Evolutionary conservation across 306 rosid genomes (phyloP).

Genomic region (Phaseolus lunatus): DNA sequence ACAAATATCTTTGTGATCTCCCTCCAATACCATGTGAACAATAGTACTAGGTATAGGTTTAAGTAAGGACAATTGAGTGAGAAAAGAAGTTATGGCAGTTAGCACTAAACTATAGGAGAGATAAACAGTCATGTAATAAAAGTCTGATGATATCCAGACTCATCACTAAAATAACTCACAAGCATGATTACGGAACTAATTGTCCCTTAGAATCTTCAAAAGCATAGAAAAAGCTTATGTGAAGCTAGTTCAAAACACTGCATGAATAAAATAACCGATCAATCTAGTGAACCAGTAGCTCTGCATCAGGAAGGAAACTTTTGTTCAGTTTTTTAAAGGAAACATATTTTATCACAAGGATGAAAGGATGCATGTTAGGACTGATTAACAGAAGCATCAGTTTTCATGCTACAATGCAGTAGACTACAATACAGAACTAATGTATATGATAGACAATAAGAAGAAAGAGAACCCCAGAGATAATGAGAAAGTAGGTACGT

Average conservation of each 20-base stretch:
- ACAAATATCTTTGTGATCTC: background rate
- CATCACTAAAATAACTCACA: background rate
- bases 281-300: background rate
- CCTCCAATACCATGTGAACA: background rate
- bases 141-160: background rate
- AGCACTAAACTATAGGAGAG: background rate
- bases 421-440: background rate
- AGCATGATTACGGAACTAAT: background rate
- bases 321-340: background rate
- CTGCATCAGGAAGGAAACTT: background rate
- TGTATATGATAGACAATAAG: background rate
- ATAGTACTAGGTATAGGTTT: background rate
- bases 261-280: background rate
- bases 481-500: background rate
- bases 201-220: conserved; percentile 13
- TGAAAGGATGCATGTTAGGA: background rate
- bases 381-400: background rate
- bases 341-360: conserved; percentile 5
- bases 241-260: background rate
- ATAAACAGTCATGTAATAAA: conserved; percentile 3
- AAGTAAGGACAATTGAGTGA: background rate
- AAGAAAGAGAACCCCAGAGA: background rate
- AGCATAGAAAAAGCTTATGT: background rate
- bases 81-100: conserved; percentile 11
- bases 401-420: background rate